Evolutionary conservation across 805 yeast genomes (phyloP), one percentile per base, ranked within the genome.

Genomic region (Blastobotrys muscicola): DNA sequence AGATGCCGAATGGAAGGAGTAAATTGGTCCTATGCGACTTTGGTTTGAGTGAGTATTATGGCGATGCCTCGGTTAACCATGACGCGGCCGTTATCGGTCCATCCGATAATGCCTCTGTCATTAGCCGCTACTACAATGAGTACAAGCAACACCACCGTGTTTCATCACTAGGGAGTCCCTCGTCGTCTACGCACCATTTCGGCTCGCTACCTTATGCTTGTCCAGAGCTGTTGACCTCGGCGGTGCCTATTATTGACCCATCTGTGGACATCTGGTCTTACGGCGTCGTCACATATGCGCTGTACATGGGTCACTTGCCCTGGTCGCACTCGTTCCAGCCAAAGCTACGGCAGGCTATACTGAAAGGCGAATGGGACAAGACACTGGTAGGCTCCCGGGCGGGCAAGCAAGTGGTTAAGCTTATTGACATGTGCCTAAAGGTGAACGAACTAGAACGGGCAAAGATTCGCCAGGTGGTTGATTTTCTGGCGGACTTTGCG

Each of bases 171-270:
- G 12, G 33, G 33, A 30, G 33, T 9, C 33, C 33, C 12, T 10
- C 44, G 8, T 37, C 42, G 11, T 20, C 47, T 3, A 43, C 55
- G 10, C 45, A 47, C 31, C 45, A 80, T 52, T 83, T 85, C 39
- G 97, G 97, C 0, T 87, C 95, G 1, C 67, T 89, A 29, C 96
- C 97, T 0, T 89, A 86, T 59, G 94, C 96, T 0, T 76, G 95
- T 0, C 97, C 97, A 0, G 96, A 89, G 58, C 68, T 86, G 12
- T 64, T 87, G 34, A 65, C 68, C 34, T 84, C 86, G 4, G 42
- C 42, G 2, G 66, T 78, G 55, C 67, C 80, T 47, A 44, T 62
- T 54, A 56, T 75, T 44, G 81, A 82, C 2, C 80, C 84, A 2
- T 65, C 76, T 33, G 80, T 89, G 1, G 97, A 89, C 62, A 72